phyloP scores from a whole-genome alignment of 371 early-diverging fungal species.

The Circinella umbellata region DNA sequence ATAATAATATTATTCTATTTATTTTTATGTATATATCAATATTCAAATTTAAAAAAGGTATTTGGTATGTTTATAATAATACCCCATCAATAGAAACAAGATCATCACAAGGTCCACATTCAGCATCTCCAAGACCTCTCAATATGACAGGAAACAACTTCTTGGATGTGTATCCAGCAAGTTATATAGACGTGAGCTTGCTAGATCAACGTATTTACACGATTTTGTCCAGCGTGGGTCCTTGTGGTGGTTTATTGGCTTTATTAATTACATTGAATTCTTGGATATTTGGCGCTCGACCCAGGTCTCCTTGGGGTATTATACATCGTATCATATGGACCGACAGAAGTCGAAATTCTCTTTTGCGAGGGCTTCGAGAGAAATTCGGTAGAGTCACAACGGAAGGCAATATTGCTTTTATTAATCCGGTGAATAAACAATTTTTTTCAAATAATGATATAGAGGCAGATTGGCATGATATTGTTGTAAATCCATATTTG shows the following conservation, averaged over 20 bases:
- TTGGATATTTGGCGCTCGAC: conserved; percentile 38
- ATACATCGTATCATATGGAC: conserved; percentile 39
- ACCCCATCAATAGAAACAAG: conserved; percentile 13
- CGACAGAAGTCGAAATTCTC: conserved; percentile 14
- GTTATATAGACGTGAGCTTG: neutral
- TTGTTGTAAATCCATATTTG: neutral
- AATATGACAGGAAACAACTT: conserved; percentile 3
- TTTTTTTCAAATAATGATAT: neutral
- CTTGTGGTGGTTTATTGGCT: conserved; percentile 39
- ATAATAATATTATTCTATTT: too few species aligned
- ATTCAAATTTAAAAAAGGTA: neutral
- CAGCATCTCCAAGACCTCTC: neutral
- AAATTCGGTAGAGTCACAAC: conserved; percentile 4
- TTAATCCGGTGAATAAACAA: neutral
- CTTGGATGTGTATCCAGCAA: conserved; percentile 13
- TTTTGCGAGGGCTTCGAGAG: conserved; percentile 16
- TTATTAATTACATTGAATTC: conserved; percentile 36
- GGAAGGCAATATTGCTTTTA: neutral
- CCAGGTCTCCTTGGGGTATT: conserved; percentile 39
- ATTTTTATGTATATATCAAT: too few species aligned
- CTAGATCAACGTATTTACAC: conserved; percentile 29
- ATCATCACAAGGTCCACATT: neutral
- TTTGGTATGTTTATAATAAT: conserved; percentile 19
- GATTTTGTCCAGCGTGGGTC: conserved; percentile 27
- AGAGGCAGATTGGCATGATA: conserved; percentile 5